These are phyloP conservation scores for Sequoia sempervirens DNA, from an alignment of 75 land plant species.

Conservation along the genomic window DNA sequence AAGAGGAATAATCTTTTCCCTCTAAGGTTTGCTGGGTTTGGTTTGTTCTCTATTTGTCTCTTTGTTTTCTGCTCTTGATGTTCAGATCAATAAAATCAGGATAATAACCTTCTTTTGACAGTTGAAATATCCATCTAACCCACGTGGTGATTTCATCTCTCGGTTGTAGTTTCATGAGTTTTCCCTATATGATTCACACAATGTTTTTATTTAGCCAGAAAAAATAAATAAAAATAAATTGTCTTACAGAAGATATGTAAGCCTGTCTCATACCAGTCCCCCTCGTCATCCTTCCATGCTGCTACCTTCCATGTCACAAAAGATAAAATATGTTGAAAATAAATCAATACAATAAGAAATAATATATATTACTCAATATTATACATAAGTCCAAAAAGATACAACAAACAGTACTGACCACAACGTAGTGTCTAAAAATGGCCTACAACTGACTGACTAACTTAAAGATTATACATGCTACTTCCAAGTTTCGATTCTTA, in stretches of 20 bases:
- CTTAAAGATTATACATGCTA: neutral
- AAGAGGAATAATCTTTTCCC: too few species aligned
- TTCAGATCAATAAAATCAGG: too few species aligned
- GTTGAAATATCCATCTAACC: too few species aligned
- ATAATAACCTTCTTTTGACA: too few species aligned
- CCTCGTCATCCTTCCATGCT: constrained; percentile 98
- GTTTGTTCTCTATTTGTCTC: too few species aligned
- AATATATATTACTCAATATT: neutral
- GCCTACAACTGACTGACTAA: neutral
- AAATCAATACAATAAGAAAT: neutral
- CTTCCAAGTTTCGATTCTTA: neutral
- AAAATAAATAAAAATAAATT: too few species aligned
- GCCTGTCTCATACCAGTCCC: constrained; percentile 99
- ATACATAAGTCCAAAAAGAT: neutral
- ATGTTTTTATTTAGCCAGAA: too few species aligned
- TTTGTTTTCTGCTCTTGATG: too few species aligned
- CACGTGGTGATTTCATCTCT: too few species aligned
- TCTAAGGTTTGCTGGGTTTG: too few species aligned
- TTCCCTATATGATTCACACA: too few species aligned
- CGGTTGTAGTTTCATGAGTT: too few species aligned
- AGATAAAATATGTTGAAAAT: neutral
- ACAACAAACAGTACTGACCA: neutral
- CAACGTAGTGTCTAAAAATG: neutral
- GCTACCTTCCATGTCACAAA: constrained; percentile 56
- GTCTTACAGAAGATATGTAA: constrained; percentile 95